phyloP scores from a whole-genome alignment of 208 protist species.

The Sergeia podlipaevii region DNA sequence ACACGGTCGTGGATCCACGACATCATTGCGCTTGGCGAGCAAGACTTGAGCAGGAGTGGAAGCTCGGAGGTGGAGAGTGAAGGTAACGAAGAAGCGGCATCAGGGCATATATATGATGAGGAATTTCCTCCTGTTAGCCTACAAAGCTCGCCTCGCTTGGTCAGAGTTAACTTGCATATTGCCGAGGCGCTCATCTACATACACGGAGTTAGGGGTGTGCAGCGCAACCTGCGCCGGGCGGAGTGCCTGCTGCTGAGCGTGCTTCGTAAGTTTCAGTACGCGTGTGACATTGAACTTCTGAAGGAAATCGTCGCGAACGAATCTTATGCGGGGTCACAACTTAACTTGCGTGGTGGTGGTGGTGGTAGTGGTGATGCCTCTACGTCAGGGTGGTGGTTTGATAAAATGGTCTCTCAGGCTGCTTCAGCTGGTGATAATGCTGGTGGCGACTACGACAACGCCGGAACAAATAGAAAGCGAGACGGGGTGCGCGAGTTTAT shows the following conservation, averaged over 20 bases:
- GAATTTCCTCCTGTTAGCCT: background rate
- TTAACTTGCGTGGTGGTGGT: no score
- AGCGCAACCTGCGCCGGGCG: conserved; percentile 28
- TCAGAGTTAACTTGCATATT: conserved; percentile 11
- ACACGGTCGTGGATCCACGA: no score
- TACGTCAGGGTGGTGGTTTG: no score
- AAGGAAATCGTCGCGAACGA: background rate
- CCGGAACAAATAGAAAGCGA: no score
- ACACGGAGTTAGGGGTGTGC: conserved; percentile 39
- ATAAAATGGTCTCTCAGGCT: no score
- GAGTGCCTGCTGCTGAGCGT: conserved; percentile 64
- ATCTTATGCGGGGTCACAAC: no score
- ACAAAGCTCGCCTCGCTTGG: background rate
- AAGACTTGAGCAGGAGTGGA: no score
- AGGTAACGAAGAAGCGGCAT: background rate
- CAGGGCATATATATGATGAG: background rate
- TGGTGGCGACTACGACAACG: no score
- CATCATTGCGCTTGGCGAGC: no score
- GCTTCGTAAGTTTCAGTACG: conserved; percentile 63
- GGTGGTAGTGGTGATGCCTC: no score
- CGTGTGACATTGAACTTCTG: conserved; percentile 52
- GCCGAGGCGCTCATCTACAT: conserved; percentile 40
- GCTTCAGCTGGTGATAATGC: no score
- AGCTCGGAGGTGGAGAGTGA: conserved; percentile 2
- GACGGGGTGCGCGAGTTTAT: no score